phyloP scores from a whole-genome alignment of 1,139 yeast species.

The Candida sojae region DNA sequence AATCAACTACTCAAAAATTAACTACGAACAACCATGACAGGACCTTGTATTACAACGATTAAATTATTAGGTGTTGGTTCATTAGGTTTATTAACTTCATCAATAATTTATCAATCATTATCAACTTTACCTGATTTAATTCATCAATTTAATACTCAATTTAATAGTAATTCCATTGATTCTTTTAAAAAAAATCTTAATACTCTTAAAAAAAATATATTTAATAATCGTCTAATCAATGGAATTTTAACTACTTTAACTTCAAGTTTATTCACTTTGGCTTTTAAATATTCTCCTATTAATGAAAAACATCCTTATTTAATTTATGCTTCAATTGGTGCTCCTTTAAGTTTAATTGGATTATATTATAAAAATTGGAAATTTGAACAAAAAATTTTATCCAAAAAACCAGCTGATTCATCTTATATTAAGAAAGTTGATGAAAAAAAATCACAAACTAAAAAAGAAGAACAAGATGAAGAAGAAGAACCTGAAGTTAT shows the following conservation, averaged over 20 bases:
- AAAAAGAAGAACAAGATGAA: constrained; percentile 6
- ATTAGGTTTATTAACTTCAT: constrained; percentile 49
- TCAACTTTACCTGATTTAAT: constrained; percentile 38
- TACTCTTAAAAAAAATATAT: constrained; percentile 21
- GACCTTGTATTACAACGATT: constrained; percentile 51
- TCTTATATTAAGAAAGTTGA: neutral
- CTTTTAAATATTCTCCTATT: constrained; percentile 42
- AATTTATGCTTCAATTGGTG: constrained; percentile 54
- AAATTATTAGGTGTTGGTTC: constrained; percentile 55
- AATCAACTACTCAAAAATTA: no score
- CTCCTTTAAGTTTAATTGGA: constrained; percentile 35
- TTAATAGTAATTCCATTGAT: constrained; percentile 7
- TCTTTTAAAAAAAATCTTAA: constrained; percentile 7
- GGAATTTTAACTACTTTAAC: constrained; percentile 38
- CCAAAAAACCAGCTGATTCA: constrained; percentile 12
- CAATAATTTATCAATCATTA: constrained; percentile 40
- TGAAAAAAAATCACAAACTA: neutral
- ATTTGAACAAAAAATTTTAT: constrained; percentile 19
- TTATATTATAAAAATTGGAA: constrained; percentile 22
- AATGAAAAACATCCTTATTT: constrained; percentile 58
- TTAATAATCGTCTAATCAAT: constrained; percentile 29
- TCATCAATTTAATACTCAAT: constrained; percentile 22
- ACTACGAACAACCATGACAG: constrained; percentile 26
- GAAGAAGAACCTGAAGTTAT: constrained; percentile 14
- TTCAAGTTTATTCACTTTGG: constrained; percentile 40